phyloP scores from a whole-genome alignment of 192 early-diverging fungal genomes.

The Coemansia sp. region DNA sequence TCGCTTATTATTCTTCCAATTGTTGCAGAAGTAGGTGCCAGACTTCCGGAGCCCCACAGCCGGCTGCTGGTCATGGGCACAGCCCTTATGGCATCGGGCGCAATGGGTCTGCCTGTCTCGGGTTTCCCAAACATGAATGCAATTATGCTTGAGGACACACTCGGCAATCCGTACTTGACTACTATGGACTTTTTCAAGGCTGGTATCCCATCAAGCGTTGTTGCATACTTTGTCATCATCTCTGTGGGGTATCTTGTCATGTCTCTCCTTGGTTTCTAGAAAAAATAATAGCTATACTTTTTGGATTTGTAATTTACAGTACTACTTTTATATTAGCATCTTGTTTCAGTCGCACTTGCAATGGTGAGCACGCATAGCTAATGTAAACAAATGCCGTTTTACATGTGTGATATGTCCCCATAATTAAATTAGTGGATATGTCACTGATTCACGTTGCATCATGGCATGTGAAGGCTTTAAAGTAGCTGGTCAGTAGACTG shows the following conservation, averaged over 20 bases:
- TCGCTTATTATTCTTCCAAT: slow-evolving; percentile 95
- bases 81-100: slow-evolving; percentile 83
- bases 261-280: slow-evolving; percentile 59
- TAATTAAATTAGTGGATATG: neutral
- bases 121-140: slow-evolving; percentile 99
- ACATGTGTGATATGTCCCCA: no score
- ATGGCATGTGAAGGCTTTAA: neutral
- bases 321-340: no score
- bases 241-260: slow-evolving; percentile 78
- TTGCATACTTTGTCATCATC: slow-evolving; percentile 69
- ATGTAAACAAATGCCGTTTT: neutral
- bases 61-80: slow-evolving; percentile 78
- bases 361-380: no score
- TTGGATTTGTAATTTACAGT: neutral
- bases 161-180: slow-evolving; percentile 78
- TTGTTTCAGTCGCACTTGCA: no score
- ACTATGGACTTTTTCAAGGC: slow-evolving; percentile 82
- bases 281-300: neutral
- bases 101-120: slow-evolving; percentile 90
- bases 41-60: slow-evolving; percentile 73
- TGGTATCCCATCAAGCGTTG: slow-evolving; percentile 71
- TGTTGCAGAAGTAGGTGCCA: slow-evolving; percentile 78
- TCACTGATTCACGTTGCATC: neutral
- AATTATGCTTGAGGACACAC: slow-evolving; percentile 84
- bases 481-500: no score